Percentiles rank a stretch among this genome's conserved stretches.
phyloP scores from a whole-genome alignment of 192 early-diverging fungal genomes.

The Fimicolochytrium jonesii region DNA sequence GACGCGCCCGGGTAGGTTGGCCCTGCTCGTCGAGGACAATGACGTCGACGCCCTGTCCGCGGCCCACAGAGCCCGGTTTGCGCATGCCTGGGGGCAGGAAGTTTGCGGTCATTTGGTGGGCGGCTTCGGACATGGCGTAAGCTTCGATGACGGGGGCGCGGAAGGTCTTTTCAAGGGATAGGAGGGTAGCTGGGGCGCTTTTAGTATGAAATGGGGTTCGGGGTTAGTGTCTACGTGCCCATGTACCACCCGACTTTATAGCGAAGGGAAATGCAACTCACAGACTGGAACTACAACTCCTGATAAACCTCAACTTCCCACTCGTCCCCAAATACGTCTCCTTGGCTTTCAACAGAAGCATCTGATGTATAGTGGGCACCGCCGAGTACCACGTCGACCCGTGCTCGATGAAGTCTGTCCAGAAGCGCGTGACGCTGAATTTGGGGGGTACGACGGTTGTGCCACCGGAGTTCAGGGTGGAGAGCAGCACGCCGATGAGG shows the following conservation, averaged over 20 bases:
- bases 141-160: slow-evolving; percentile 75
- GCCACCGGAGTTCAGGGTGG: slow-evolving; percentile 67
- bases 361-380: slow-evolving; percentile 85
- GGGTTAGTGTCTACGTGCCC: too few species aligned
- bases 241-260: too few species aligned
- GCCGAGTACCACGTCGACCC: slow-evolving; percentile 37
- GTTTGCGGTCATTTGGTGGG: slow-evolving; percentile 84
- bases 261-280: too few species aligned
- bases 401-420: slow-evolving; percentile 63
- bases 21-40: slow-evolving; percentile 63
- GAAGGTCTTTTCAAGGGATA: slow-evolving; percentile 60
- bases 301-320: slow-evolving; percentile 65
- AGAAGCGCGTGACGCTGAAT: slow-evolving; percentile 70
- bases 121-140: slow-evolving; percentile 85
- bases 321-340: slow-evolving; percentile 12
- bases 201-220: too few species aligned
- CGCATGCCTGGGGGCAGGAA: slow-evolving; percentile 61
- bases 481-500: slow-evolving; percentile 67
- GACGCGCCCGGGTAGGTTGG: slow-evolving; percentile 23
- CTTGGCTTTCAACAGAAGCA: slow-evolving; percentile 50
- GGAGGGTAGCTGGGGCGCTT: slow-evolving; percentile 53
- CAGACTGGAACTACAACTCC: slow-evolving; percentile 73
- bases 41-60: slow-evolving; percentile 70
- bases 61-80: slow-evolving; percentile 78
- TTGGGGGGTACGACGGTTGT: slow-evolving; percentile 64